Evolutionary conservation across 345 rosid genomes (phyloP).

Genomic region (Citrus australasica): DNA sequence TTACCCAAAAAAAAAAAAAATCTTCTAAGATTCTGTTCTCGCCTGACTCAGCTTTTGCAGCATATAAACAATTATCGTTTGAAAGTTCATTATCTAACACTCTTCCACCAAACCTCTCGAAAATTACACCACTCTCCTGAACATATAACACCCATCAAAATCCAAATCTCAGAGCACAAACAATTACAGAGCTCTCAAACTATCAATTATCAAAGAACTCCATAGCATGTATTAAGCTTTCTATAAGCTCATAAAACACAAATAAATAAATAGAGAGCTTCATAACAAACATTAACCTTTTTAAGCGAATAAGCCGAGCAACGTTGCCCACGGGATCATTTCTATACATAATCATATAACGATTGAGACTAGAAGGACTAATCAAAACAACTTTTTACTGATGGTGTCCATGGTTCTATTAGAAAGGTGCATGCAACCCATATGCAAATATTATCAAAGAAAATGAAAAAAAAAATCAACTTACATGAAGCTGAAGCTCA

Average conservation of each 20-base stretch:
- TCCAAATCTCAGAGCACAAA: not conserved
- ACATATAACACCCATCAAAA: not conserved
- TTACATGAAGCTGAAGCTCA: constrained; percentile 8
- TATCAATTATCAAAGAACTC: not conserved
- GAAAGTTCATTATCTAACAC: not conserved
- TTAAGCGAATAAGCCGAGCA: too few species aligned
- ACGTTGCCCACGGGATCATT: too few species aligned
- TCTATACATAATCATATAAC: not conserved
- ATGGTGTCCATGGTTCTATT: not conserved
- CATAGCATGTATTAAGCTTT: not conserved
- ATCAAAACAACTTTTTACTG: not conserved
- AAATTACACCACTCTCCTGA: not conserved
- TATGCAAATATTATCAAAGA: not conserved
- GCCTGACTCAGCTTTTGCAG: not conserved
- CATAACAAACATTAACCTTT: too few species aligned
- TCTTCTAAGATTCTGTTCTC: not conserved
- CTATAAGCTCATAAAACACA: not conserved
- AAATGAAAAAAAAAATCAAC: not conserved
- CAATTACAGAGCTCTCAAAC: not conserved
- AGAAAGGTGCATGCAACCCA: not conserved
- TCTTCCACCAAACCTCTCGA: not conserved
- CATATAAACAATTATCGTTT: not conserved
- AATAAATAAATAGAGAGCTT: too few species aligned
- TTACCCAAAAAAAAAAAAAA: too few species aligned
- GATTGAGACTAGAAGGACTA: not conserved